phyloP scores from a whole-genome alignment of 2,329 filamentous ascomycete genomes.

The Beauveria sp. region DNA sequence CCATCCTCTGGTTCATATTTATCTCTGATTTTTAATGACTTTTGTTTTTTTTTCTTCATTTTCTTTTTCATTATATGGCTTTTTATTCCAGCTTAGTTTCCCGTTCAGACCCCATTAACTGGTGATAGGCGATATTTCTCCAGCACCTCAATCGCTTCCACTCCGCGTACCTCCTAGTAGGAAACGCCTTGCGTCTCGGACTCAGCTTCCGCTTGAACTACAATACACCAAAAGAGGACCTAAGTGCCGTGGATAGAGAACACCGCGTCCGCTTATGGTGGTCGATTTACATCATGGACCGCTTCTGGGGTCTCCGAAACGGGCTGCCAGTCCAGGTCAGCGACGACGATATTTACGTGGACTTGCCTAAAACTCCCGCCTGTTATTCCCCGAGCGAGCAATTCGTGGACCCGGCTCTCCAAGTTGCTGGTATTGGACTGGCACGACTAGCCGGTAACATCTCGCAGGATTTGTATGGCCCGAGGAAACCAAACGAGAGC shows the following conservation, averaged over 20 bases:
- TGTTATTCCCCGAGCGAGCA: neutral
- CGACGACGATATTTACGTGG: neutral
- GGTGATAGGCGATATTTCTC: neutral
- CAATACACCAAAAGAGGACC: neutral
- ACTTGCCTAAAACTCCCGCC: neutral
- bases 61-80: neutral
- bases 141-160: neutral
- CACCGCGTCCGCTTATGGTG: neutral
- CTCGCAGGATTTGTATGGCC: neutral
- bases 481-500: neutral
- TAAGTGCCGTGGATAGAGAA: neutral
- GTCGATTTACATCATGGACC: neutral
- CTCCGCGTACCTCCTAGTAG: neutral
- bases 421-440: neutral
- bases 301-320: neutral
- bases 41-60: neutral
- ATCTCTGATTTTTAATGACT: neutral
- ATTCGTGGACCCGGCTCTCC: neutral
- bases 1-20: neutral
- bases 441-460: neutral
- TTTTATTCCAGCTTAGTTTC: neutral
- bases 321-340: neutral
- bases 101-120: too few relatives aligned
- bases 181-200: neutral
- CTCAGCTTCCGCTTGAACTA: neutral